phyloP scores from a whole-genome alignment of 345 rosid species.

The Pistacia vera region DNA sequence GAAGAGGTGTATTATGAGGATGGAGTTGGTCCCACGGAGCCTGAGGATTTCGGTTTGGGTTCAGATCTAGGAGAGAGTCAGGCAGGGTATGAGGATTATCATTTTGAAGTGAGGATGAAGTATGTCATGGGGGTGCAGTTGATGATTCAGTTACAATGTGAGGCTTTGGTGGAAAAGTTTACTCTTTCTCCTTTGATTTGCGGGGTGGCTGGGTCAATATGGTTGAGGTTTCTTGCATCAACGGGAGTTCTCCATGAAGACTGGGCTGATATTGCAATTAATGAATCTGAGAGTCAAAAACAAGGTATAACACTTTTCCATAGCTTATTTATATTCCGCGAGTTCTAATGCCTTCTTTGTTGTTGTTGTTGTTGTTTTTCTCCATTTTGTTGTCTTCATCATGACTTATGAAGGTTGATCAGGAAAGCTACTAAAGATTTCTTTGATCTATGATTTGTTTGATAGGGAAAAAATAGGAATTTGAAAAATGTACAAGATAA shows the following conservation, averaged over 20 bases:
- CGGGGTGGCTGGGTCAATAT: constrained; percentile 57
- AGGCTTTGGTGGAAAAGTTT: constrained; percentile 62
- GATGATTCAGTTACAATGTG: constrained; percentile 75
- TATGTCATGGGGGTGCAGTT: constrained; percentile 67
- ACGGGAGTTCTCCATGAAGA: constrained; percentile 51
- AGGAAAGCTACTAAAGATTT: background rate
- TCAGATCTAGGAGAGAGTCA: constrained; percentile 17
- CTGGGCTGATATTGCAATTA: constrained; percentile 64
- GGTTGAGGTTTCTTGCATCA: constrained; percentile 53
- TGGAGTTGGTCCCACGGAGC: constrained; percentile 41
- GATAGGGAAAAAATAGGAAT: background rate
- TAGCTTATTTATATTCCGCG: background rate
- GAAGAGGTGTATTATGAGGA: constrained; percentile 23
- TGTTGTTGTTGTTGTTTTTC: background rate
- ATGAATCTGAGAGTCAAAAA: constrained; percentile 52
- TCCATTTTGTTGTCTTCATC: background rate
- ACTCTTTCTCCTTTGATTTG: constrained; percentile 61
- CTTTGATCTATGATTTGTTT: background rate
- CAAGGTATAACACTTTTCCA: constrained; percentile 27
- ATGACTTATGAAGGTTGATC: background rate
- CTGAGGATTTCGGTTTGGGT: constrained; percentile 51
- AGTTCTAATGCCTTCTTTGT: background rate
- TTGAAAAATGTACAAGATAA: background rate
- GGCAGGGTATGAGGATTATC: constrained; percentile 52
- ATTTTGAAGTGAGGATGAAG: constrained; percentile 63